Evolutionary conservation across 2,329 filamentous ascomycete genomes (phyloP).

Genomic region (Xylogone sp.): DNA sequence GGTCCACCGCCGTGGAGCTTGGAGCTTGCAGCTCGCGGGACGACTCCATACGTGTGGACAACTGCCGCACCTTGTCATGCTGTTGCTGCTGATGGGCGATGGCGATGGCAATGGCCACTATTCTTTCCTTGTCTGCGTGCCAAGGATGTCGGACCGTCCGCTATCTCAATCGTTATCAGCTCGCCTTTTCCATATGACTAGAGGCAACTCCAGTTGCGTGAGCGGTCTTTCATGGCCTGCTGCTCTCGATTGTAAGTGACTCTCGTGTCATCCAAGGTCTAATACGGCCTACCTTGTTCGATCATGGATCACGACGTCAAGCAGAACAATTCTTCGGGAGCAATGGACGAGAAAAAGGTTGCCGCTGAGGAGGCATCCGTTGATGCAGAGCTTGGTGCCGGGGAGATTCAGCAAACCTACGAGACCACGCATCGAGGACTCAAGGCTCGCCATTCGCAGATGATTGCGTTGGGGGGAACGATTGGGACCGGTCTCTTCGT

Average conservation of each 20-base stretch:
- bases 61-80: not conserved
- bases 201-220: too few relatives aligned
- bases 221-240: too few relatives aligned
- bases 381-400: slow-evolving; percentile 2
- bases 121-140: too few relatives aligned
- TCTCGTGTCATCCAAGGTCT: not conserved
- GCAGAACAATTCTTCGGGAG: not conserved
- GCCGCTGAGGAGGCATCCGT: not conserved
- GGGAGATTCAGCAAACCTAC: slow-evolving; percentile 4
- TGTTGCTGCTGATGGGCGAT: not conserved
- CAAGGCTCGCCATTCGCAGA: slow-evolving; percentile 26
- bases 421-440: slow-evolving; percentile 23
- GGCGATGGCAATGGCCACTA: too few relatives aligned
- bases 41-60: not conserved
- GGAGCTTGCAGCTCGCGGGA: not conserved
- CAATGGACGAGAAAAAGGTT: not conserved
- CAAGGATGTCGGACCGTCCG: too few relatives aligned
- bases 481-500: slow-evolving; percentile 43
- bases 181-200: too few relatives aligned
- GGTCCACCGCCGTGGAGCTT: not conserved
- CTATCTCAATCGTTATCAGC: too few relatives aligned
- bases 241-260: not conserved
- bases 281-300: not conserved
- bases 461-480: slow-evolving; percentile 33
- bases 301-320: not conserved